phyloP scores from a whole-genome alignment of 352 stramenopile species.

The Phytophthora ramorum region DNA sequence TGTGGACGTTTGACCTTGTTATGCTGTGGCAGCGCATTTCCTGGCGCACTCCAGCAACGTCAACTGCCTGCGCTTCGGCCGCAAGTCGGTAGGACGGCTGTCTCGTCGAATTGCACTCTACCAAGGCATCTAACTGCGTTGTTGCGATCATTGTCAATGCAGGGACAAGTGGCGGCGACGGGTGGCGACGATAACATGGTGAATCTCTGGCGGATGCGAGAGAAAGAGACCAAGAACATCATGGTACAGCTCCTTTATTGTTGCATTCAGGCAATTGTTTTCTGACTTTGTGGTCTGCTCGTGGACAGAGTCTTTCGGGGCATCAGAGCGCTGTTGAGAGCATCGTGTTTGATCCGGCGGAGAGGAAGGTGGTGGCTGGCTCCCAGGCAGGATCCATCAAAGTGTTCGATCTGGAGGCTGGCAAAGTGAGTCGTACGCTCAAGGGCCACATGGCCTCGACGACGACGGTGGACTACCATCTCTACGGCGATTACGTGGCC shows the following conservation, averaged over 20 bases:
- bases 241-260: conserved; percentile 50
- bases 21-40: conserved; percentile 65
- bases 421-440: conserved; percentile 79
- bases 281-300: not conserved
- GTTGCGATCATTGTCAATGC: not conserved
- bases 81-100: conserved; percentile 68
- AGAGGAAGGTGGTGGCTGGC: conserved; percentile 80
- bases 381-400: conserved; percentile 88
- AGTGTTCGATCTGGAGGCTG: conserved; percentile 82
- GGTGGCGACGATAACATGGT: conserved; percentile 83
- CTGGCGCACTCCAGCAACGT: conserved; percentile 82
- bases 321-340: conserved; percentile 83
- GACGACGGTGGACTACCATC: conserved; percentile 82
- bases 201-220: conserved; percentile 87
- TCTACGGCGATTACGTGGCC: conserved; percentile 88
- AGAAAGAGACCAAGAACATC: conserved; percentile 90
- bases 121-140: not conserved
- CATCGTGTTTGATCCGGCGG: conserved; percentile 80
- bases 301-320: conserved; percentile 66
- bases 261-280: not conserved
- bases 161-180: conserved; percentile 84
- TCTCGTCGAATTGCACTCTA: not conserved
- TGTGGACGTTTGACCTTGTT: not conserved
- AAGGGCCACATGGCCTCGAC: conserved; percentile 89
- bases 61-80: conserved; percentile 84